These are phyloP conservation scores for Stephania cephalantha DNA, from an alignment of 164 flowering plant species.

Conservation along the genomic window DNA sequence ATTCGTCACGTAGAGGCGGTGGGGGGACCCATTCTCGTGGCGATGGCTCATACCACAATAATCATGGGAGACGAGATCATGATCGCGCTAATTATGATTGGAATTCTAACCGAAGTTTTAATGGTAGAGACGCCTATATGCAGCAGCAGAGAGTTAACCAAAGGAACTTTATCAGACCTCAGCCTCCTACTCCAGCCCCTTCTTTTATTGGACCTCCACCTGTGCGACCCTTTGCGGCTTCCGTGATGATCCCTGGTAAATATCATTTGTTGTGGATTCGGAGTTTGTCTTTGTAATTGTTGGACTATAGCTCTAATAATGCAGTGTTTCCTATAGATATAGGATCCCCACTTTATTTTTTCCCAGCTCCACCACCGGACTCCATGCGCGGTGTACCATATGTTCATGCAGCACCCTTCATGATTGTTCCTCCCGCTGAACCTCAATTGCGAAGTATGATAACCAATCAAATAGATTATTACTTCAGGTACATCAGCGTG, in stretches of 20 bases:
- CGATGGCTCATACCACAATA: constrained; percentile 38
- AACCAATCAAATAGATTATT: constrained; percentile 69
- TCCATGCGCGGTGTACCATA: constrained; percentile 35
- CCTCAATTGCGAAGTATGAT: constrained; percentile 40
- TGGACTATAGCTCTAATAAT: background rate
- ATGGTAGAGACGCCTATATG: constrained; percentile 40
- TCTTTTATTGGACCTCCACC: constrained; percentile 31
- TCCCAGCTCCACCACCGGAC: constrained; percentile 32
- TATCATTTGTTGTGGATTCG: background rate
- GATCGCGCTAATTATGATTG: constrained; percentile 55
- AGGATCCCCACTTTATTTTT: constrained; percentile 30
- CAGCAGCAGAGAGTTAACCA: constrained; percentile 36
- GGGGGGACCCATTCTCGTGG: constrained; percentile 48
- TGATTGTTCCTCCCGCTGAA: constrained; percentile 38
- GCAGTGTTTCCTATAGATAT: constrained; percentile 24
- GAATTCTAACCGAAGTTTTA: constrained; percentile 34
- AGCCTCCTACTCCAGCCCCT: constrained; percentile 24
- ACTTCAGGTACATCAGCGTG: constrained; percentile 55
- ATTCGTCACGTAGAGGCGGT: constrained; percentile 42
- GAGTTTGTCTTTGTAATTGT: background rate
- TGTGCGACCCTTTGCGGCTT: constrained; percentile 20
- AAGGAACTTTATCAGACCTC: constrained; percentile 28
- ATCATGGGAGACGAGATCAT: constrained; percentile 62
- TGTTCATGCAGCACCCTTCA: constrained; percentile 26
- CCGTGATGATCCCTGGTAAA: constrained; percentile 45